phyloP scores from a whole-genome alignment of 306 rosid genomes.

The Delonix regia region DNA sequence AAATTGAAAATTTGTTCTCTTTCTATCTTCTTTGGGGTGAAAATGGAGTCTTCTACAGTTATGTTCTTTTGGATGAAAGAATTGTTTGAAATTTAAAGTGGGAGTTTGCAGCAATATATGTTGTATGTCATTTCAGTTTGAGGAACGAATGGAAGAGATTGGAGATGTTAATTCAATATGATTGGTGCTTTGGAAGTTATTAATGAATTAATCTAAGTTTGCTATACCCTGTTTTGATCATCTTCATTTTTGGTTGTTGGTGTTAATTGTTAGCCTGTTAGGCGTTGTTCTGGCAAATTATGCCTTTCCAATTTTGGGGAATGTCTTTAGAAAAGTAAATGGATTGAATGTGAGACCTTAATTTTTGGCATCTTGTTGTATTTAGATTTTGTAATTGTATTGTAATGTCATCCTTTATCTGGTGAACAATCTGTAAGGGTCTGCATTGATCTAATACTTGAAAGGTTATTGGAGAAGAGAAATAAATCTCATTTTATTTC shows the following conservation, averaged over 20 bases:
- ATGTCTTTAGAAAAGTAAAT: background rate
- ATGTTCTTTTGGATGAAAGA: background rate
- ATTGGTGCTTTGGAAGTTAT: background rate
- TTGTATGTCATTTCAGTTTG: background rate
- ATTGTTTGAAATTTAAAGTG: background rate
- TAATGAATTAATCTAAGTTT: slow-evolving; percentile 26
- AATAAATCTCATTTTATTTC: background rate
- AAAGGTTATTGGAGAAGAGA: slow-evolving; percentile 21
- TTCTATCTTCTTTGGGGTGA: slow-evolving; percentile 13
- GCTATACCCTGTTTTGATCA: slow-evolving; percentile 14
- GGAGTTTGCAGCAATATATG: background rate
- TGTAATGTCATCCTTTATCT: background rate
- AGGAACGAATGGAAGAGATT: background rate
- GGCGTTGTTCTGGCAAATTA: slow-evolving; percentile 17
- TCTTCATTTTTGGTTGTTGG: background rate
- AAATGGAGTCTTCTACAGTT: background rate
- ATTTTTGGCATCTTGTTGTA: background rate
- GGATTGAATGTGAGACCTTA: background rate
- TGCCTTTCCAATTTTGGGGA: background rate
- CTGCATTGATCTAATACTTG: background rate
- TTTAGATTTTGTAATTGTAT: background rate
- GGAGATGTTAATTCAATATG: background rate
- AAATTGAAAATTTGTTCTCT: background rate
- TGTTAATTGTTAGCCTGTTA: background rate
- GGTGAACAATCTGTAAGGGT: background rate